A percentile compares a stretch with the other conserved stretches of the same genome.
Conservation (phyloP, 208 protist species). For the Tritrichomonas foetus region DNA sequence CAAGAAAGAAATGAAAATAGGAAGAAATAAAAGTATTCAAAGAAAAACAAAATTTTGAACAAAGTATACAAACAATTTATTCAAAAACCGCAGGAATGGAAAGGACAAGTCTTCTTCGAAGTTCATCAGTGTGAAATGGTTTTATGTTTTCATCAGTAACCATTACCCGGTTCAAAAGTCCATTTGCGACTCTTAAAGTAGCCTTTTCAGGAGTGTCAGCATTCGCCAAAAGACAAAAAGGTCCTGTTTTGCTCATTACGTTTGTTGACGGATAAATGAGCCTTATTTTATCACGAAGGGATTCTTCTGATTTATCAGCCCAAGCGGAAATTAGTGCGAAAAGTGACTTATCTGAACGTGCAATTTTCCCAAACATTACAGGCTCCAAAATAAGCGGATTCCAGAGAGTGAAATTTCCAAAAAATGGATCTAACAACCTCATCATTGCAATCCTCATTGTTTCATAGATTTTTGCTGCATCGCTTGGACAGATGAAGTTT, state of each 20-base stretch:
- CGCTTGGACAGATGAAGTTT: background rate
- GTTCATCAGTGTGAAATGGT: conserved; percentile 30
- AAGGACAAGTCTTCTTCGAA: background rate
- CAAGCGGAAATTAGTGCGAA: background rate
- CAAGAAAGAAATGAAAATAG: too few species aligned
- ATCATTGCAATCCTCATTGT: background rate
- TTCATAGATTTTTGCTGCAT: background rate
- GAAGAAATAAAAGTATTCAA: too few species aligned
- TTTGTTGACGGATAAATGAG: background rate
- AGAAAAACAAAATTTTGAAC: too few species aligned
- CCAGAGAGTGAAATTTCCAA: background rate
- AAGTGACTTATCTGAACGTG: background rate
- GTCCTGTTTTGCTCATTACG: background rate
- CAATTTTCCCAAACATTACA: background rate
- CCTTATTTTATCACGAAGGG: background rate
- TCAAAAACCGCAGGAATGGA: too few species aligned
- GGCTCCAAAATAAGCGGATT: too few species aligned
- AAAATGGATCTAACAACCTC: background rate
- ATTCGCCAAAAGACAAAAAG: background rate
- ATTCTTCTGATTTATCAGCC: background rate
- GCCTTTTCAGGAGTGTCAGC: background rate
- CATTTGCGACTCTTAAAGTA: background rate
- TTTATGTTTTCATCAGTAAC: background rate
- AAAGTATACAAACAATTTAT: too few species aligned
- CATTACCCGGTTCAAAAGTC: background rate